Base-by-base conservation (phyloP, 2,329 filamentous ascomycete species). In the Trichoderma asperellum region DNA sequence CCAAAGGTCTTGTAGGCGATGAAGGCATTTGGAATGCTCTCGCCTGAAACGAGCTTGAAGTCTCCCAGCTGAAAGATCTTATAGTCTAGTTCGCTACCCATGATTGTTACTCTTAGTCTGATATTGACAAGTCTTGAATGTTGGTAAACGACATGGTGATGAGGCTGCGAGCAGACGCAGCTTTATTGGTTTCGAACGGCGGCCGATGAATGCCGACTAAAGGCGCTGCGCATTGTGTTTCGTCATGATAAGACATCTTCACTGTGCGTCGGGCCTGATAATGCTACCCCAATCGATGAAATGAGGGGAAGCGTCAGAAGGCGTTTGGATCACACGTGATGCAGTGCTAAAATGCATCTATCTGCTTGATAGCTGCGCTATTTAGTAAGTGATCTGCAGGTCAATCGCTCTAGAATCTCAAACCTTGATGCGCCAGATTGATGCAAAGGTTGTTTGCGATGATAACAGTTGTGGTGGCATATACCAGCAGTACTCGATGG, bases 1-100 rank as follows among this genome's bases (percentile, higher is more conserved):
- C 92, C 92, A 73, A 91, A 90, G 0, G 91, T 92, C 78, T 91
- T 93, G 83, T 92, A 95, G 18, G 91, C 91, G 66, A 95, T 88
- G 74, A 87, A 86, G 1, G 92, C 92, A 73, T 87, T 78, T 1
- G 85, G 83, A 21, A 94, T 83, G 6, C 80, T 83, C n/a, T 82
- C 83, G 49, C 91, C 90, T 32, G 85, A 88, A 74, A 91, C 86
- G 2, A 94, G 86, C 71, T 85, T 80, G 81, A 91, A 92, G 78
- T 91, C 85, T 21, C 90, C 90, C 0, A 92, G 83, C 29, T 84
- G 78, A 75, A 85, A 91, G 2, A 60, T 49, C 14, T 70, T 55
- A 56, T 70, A 72, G 29, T 71, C 67, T 18, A 35, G 2, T 29
- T 55, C 47, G 34, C 56, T 56, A 8, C 67, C 53, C 69, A 71